Conservation (phyloP, 2,329 filamentous ascomycete species). For the Colletotrichum lindemuthianum region DNA sequence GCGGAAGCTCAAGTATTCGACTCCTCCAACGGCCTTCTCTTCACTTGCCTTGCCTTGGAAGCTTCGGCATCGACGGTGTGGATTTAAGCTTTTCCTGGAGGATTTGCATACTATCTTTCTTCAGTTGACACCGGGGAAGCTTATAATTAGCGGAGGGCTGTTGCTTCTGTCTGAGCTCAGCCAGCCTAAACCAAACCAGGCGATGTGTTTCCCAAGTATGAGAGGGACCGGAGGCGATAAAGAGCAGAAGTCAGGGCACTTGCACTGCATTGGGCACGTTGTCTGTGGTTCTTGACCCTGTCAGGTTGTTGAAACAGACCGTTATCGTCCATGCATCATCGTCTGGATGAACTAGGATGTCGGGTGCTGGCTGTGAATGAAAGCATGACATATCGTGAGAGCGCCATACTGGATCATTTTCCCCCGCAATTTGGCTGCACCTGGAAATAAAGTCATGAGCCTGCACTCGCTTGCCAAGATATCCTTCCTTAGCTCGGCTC, state of each 20-base stretch:
- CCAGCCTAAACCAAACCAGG: not conserved
- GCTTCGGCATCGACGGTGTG: slow-evolving; percentile 3
- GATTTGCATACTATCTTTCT: slow-evolving; percentile 19
- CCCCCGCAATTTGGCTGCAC: too few species aligned
- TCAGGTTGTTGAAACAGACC: slow-evolving; percentile 12
- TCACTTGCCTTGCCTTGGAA: not conserved
- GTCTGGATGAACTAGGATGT: too few species aligned
- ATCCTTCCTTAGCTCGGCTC: not conserved
- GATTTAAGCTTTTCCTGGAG: slow-evolving; percentile 25
- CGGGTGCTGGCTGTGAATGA: not conserved
- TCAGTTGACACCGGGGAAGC: slow-evolving; percentile 19
- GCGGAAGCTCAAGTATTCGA: not conserved
- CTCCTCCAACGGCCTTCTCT: not conserved
- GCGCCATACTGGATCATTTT: too few species aligned
- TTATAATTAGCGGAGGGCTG: not conserved
- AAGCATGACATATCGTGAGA: too few species aligned
- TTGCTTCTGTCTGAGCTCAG: slow-evolving; percentile 6
- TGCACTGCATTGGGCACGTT: not conserved
- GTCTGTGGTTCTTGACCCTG: not conserved
- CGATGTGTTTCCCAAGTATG: too few species aligned
- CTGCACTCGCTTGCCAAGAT: not conserved
- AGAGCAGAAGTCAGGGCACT: slow-evolving; percentile 1
- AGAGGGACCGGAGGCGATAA: not conserved
- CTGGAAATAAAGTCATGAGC: too few species aligned
- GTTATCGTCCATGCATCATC: slow-evolving; percentile 9